A percentile compares a stretch with the other conserved stretches of the same genome.
Evolutionary conservation across 345 rosid genomes (phyloP).

Genomic region (Pistacia atlantica): DNA sequence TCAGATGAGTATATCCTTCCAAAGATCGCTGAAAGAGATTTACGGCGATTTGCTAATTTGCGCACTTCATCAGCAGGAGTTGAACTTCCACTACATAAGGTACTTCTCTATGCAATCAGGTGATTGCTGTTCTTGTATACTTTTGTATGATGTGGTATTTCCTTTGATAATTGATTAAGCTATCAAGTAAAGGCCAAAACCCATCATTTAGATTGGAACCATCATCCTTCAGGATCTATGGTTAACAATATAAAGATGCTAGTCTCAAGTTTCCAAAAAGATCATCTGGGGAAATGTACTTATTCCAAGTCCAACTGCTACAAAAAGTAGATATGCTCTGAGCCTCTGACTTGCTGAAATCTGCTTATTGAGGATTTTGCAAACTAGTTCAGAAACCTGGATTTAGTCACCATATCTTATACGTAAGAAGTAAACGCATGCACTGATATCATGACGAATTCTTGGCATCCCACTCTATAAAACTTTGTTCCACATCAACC

Average conservation of each 20-base stretch:
- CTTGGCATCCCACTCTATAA: neutral
- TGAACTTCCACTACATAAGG: conserved; percentile 53
- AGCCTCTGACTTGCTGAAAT: neutral
- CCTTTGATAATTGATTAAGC: neutral
- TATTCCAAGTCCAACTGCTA: neutral
- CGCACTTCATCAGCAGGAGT: conserved; percentile 53
- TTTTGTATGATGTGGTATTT: neutral
- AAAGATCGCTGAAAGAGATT: conserved; percentile 86
- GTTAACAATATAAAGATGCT: neutral
- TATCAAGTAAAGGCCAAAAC: neutral
- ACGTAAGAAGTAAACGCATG: neutral
- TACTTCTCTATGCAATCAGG: conserved; percentile 17
- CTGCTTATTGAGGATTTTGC: conserved; percentile 2
- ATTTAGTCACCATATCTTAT: neutral
- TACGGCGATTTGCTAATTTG: conserved; percentile 68
- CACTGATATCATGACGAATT: neutral
- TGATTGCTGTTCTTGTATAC: conserved; percentile 16
- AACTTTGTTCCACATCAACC: neutral
- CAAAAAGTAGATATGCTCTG: neutral
- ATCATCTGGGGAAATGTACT: neutral
- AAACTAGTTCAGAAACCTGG: neutral
- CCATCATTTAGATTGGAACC: neutral
- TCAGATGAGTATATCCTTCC: conserved; percentile 92
- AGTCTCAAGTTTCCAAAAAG: neutral
- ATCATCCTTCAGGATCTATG: neutral